Evolutionary conservation across 1,139 yeast species (phyloP).

Genomic region (Chernovozyma sophiae-reginae): DNA sequence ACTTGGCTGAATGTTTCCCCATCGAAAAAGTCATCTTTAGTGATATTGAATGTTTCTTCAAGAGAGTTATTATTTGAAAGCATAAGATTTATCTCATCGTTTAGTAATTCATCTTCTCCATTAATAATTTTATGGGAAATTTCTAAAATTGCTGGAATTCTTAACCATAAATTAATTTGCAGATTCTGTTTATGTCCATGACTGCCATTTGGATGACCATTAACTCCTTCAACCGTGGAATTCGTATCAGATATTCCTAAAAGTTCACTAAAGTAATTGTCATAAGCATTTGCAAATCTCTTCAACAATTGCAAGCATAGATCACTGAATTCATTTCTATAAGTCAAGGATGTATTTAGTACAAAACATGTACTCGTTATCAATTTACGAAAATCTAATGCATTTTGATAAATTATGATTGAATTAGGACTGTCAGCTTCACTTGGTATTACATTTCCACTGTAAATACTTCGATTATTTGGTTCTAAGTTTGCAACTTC

Average conservation of each 20-base stretch:
- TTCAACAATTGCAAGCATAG: conserved; percentile 36
- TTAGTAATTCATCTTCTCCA: conserved; percentile 13
- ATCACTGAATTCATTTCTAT: conserved; percentile 48
- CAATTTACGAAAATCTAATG: conserved; percentile 50
- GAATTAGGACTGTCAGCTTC: background rate
- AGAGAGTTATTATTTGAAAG: conserved; percentile 19
- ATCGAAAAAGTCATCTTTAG: conserved; percentile 41
- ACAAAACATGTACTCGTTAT: conserved; percentile 50
- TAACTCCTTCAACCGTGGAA: background rate
- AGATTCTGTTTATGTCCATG: conserved; percentile 17
- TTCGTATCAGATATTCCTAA: conserved; percentile 3
- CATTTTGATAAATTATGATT: conserved; percentile 39
- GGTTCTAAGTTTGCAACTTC: conserved; percentile 1
- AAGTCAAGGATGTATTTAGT: conserved; percentile 59
- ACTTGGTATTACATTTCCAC: background rate
- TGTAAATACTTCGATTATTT: background rate
- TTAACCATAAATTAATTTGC: conserved; percentile 44
- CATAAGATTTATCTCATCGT: conserved; percentile 36
- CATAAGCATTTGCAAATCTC: conserved; percentile 29
- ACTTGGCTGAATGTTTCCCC: conserved; percentile 45
- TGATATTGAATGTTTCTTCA: conserved; percentile 20
- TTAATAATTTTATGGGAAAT: conserved; percentile 27
- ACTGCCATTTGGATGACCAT: background rate
- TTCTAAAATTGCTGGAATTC: conserved; percentile 31
- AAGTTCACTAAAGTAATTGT: conserved; percentile 22